Percentiles rank a stretch among this genome's conserved stretches.
These are phyloP conservation scores for Aphelidium insulamus DNA, from an alignment of 371 early-diverging fungal genomes.

Conservation along the genomic window DNA sequence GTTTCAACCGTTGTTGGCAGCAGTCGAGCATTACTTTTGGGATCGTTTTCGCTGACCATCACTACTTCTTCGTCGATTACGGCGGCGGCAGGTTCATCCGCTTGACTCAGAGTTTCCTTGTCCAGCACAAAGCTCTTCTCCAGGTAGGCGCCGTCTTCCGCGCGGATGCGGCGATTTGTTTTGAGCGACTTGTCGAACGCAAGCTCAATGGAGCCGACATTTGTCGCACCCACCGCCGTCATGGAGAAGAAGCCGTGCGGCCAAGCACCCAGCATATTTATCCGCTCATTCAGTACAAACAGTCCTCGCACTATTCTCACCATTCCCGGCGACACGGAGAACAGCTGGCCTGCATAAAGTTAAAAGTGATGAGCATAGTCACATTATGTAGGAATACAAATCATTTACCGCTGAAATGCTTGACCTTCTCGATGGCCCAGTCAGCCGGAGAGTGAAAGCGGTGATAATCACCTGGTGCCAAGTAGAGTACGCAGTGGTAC, in stretches of 20 bases:
- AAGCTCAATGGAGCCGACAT: conserved; percentile 82
- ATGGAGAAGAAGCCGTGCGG: conserved; percentile 78
- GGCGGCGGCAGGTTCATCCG: not conserved
- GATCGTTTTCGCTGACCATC: too few relatives aligned
- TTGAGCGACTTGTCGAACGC: conserved; percentile 55
- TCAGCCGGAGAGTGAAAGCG: conserved; percentile 90
- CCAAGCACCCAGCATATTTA: conserved; percentile 78
- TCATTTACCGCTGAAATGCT: conserved; percentile 58
- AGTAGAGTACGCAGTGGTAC: conserved; percentile 73
- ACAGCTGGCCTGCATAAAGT: conserved; percentile 47
- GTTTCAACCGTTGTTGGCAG: too few relatives aligned
- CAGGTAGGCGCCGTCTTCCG: too few relatives aligned
- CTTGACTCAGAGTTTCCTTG: too few relatives aligned
- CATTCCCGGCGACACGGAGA: conserved; percentile 79
- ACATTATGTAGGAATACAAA: not conserved
- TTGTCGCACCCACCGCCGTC: conserved; percentile 93
- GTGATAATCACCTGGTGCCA: conserved; percentile 95
- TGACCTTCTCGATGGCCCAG: conserved; percentile 61
- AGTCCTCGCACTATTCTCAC: conserved; percentile 53
- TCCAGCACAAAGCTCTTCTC: too few relatives aligned
- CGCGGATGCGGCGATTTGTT: conserved; percentile 5
- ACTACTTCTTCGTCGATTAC: not conserved
- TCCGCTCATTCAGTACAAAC: conserved; percentile 89
- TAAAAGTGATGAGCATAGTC: not conserved
- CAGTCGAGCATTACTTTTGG: too few relatives aligned